Evolutionary conservation across 495 filamentous ascomycete genomes (phyloP).

Genomic region (Poronia punctata): DNA sequence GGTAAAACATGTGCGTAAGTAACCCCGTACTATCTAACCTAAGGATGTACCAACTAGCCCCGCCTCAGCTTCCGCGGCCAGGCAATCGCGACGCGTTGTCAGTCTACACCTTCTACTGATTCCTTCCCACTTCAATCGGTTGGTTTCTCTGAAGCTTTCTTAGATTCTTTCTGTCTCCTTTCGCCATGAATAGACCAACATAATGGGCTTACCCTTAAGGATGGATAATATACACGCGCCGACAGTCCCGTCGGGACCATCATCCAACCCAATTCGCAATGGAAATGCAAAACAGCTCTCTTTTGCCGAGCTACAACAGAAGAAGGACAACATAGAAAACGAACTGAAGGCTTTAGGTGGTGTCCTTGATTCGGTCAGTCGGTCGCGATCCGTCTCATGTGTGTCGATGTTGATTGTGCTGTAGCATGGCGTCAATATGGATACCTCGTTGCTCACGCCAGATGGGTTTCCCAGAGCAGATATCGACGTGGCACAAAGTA

Average conservation of each 20-base stretch:
- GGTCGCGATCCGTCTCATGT: neutral
- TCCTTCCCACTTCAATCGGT: no score
- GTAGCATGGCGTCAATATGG: conserved; percentile 91
- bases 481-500: conserved; percentile 93
- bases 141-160: no score
- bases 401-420: conserved; percentile 9
- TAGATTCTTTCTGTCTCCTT: neutral
- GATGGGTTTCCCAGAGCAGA: conserved; percentile 93
- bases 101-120: no score
- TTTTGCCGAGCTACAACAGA: conserved; percentile 49
- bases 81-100: conserved; percentile 12
- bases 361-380: conserved; percentile 78
- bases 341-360: conserved; percentile 77
- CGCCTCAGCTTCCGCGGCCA: neutral
- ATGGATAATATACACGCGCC: conserved; percentile 73
- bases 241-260: conserved; percentile 66
- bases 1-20: no score
- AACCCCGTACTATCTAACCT: no score
- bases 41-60: no score
- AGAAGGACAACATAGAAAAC: conserved; percentile 77
- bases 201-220: conserved; percentile 24
- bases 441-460: conserved; percentile 74
- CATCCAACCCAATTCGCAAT: conserved; percentile 47
- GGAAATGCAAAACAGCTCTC: conserved; percentile 52
- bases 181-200: neutral